Evolutionary conservation across 352 stramenopile species (phyloP), one percentile per base, ranked within the genome.

Genomic region (Phytophthora kernoviae): DNA sequence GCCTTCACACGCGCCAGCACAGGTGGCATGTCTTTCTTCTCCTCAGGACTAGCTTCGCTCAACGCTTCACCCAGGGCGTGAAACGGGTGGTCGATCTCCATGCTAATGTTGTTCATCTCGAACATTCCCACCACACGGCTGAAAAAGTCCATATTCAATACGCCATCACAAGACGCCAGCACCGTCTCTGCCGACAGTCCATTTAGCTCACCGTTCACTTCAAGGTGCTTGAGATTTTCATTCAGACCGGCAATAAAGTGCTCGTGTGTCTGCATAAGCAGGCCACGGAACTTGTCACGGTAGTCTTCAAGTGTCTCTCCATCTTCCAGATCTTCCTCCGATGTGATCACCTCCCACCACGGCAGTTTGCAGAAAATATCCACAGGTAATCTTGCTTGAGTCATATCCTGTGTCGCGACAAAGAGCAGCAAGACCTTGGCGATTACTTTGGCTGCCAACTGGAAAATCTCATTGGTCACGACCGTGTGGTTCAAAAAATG

Each of bases 51-150:
- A 10, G 77, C 70, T 43, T 90, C 79, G 3, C 67, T 60, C 45
- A 90, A 62, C 8, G 81, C 80, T 42, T 91, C 76, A n/a, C 75
- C 71, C 10, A 91, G 58, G 30, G 82, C 83, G 52, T 87, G 76
- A 64, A 91, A 84, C 32, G 90, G 82, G 74, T 97, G 84, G 59
- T 91, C 80, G 54, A 91, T 84, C 73, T 97, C 83, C 68, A 99
- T 86, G 43, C 93, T 96, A 53, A 98, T 93, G 77, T 98, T 97
- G 81, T 99, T 99, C 79, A 98, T 97, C 79, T 98, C 95, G 68
- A 98, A 98, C 79, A 97, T 98, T 42, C 96, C 96, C 49, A 99
- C 88, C 12, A 98, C 67, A 32, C 77, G 69, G 56, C 79, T 87
- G 56, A 98, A 95, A 55, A 89, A 96, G 24, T 97, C 84, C 15